Evolutionary conservation across 208 protist genomes (phyloP).

Genomic region (Naegleria lovaniensis): DNA sequence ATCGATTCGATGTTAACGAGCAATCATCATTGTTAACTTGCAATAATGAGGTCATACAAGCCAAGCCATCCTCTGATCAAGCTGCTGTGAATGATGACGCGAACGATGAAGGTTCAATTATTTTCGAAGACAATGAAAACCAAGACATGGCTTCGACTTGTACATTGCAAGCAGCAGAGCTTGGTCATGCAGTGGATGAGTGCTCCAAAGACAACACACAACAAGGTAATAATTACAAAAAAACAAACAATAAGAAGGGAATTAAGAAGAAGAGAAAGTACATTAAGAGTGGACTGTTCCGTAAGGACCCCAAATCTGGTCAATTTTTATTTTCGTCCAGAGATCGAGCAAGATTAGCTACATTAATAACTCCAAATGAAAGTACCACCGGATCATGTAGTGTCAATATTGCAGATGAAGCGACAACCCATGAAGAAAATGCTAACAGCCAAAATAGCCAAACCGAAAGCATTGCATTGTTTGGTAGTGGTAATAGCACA

Average conservation of each 20-base stretch:
- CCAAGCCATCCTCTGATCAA: too few relatives aligned
- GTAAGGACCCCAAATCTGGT: constrained; percentile 1
- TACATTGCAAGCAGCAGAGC: too few relatives aligned
- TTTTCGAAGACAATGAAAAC: too few relatives aligned
- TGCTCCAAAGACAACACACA: too few relatives aligned
- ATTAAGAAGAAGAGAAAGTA: constrained; percentile 25
- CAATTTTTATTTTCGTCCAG: neutral
- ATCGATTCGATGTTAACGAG: too few relatives aligned
- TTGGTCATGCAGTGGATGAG: too few relatives aligned
- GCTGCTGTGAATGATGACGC: neutral
- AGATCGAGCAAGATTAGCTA: neutral
- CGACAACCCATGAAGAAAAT: neutral
- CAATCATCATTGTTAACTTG: too few relatives aligned
- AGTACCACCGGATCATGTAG: neutral
- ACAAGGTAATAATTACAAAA: neutral
- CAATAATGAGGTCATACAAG: too few relatives aligned
- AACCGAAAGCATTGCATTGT: neutral
- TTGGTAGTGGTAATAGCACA: neutral
- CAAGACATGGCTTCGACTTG: too few relatives aligned
- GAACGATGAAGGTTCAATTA: neutral
- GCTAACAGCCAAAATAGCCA: neutral
- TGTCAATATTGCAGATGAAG: neutral
- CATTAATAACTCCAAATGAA: neutral
- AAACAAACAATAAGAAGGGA: neutral
- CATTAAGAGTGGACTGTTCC: neutral